Evolutionary conservation across 1,139 yeast species (phyloP), one percentile per base, ranked within the genome.

Genomic region (Trichomonascaceae sp.): DNA sequence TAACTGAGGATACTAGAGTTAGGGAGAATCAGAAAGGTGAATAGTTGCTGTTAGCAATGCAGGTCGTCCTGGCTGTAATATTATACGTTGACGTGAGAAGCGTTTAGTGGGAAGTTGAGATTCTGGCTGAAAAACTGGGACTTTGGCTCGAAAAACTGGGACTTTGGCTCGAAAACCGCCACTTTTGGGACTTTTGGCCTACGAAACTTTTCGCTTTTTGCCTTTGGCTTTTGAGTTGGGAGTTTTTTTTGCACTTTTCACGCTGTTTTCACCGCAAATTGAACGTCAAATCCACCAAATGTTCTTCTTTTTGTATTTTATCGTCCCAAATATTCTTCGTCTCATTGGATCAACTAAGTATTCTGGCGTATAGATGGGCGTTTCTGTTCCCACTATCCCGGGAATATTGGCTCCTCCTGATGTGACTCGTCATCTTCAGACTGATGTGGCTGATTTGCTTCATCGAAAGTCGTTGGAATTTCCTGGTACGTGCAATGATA

Each of bases 321-420:
- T 27, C 32, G 32, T 27, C 32, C 32, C 32, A 27, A 22, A 27
- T 27, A 7, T 27, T 27, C 32, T 27, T 27, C 12, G 9, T 27
- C 9, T 27, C 10, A 27, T 27, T 27, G 32, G 24, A 27, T 36
- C 41, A 5, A 32, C 38, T 12, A 32, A 32, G 7, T 7, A 36
- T 13, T 17, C 41, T 15, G 32, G 32, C 9, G 32, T 27, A 8
- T 27, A 27, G 32, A 45, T 51, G 50, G 43, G 47, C 39, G 47
- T 41, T 18, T 38, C 81, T 47, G 82, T 87, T 61, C 96, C 96
- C 13, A 82, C 77, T 52, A 86, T 91, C 48, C 97, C 97, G 1
- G 98, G 98, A 19, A 80, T 80, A 12, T 74, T 78, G 57, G 86
- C 89, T 60, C 86, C 91, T 4, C 84, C 83, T 0, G 82, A 81